Base-by-base conservation (phyloP, 306 rosid genomes). In the Rubus parviflorus region DNA sequence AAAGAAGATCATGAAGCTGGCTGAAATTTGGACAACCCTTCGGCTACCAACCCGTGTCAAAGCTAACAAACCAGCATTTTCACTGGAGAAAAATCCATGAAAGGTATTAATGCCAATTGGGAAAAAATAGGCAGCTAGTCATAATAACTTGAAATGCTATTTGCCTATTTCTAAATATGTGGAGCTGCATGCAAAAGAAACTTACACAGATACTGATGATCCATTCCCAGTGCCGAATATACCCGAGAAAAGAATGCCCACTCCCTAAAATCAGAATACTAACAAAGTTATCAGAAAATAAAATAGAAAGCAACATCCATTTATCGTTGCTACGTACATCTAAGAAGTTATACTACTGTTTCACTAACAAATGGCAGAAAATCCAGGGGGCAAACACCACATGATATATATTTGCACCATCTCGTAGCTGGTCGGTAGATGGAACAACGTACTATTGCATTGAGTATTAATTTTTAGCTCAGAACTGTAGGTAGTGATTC, bases 41-140 rank as follows among this genome's bases (percentile, higher is more conserved):
- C 98, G 85, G 88, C 97, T 94, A 57, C 98, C 98, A 0, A 94
- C 97, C 1, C 97, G 97, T 4, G 98, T 94, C 86, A 94, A 87
- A 22, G 98, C 97, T 65, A 94, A 84, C 77, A 94, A 84, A 72
- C 98, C 98, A 5, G 98, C 97, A 80, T 94, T 94, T 84, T 94
- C 98, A 56, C 98, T 88, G 82, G 42, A 15, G 40, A 47, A 53
- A 77, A 79, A 72, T 17, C 35, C 80, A 74, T 7, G 46, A 77
- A 64, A 40, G 77, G 65, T 35, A 25, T 45, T 77, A 17, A 23
- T 25, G 64, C 22, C 45, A 16, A 38, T 62, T 23, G 48, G 77
- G n/a, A 67, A 56, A 30, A 66, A 68, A 69, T 25, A 35, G 69
- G 25, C 20, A 72, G 74, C 54, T 6, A 40, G 37, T 6, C 15